Evolutionary conservation across 2,329 filamentous ascomycete species (phyloP).

Genomic region (Hysterium pulicare): DNA sequence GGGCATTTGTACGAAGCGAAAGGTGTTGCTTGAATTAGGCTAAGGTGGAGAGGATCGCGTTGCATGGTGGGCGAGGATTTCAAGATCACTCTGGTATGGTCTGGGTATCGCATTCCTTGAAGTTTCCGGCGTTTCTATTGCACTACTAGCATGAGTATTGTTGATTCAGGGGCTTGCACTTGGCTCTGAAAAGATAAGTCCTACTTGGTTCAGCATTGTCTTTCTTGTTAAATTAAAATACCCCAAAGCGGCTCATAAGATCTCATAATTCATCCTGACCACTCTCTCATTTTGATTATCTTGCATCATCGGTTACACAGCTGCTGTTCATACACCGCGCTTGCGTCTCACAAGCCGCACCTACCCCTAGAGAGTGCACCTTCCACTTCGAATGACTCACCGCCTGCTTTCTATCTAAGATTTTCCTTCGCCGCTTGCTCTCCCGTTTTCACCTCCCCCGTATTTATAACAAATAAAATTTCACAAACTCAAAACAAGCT

Average conservation of each 20-base stretch:
- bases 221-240: too few relatives aligned
- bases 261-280: too few relatives aligned
- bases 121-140: conserved; percentile 4
- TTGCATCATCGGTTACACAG: too few relatives aligned
- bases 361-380: neutral
- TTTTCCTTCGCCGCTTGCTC: neutral
- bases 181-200: too few relatives aligned
- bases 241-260: too few relatives aligned
- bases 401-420: neutral
- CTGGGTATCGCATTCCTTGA: conserved; percentile 2
- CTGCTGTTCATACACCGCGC: too few relatives aligned
- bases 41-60: neutral
- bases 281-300: too few relatives aligned
- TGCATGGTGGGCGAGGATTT: conserved; percentile 4
- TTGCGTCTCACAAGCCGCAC: too few relatives aligned
- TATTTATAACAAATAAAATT: conserved; percentile 1
- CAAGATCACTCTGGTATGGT: neutral
- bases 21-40: conserved; percentile 11
- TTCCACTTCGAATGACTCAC: neutral
- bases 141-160: neutral
- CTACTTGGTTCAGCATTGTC: too few relatives aligned
- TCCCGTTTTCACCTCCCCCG: neutral
- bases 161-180: neutral
- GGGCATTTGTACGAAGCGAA: conserved; percentile 66
- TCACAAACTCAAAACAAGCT: conserved; percentile 18